A percentile compares a stretch with the other conserved stretches of the same genome.
Evolutionary conservation across 495 filamentous ascomycete genomes (phyloP).

Genomic region (Penicillium longicatenatum): DNA sequence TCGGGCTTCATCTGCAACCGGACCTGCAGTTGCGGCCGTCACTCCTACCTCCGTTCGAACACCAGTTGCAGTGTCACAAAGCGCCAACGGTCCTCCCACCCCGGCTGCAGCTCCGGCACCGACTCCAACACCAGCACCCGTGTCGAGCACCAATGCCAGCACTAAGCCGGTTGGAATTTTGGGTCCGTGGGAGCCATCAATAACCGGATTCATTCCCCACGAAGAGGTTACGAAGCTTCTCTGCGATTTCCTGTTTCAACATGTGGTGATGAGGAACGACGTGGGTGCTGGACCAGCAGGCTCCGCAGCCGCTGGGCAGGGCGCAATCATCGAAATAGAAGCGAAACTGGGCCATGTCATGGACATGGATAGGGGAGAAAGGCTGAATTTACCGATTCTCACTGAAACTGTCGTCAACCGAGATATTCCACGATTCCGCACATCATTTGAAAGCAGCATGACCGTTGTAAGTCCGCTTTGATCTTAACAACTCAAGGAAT

Average conservation of each 20-base stretch:
- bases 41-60: slow-evolving; percentile 24
- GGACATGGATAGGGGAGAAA: slow-evolving; percentile 66
- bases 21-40: slow-evolving; percentile 20
- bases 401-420: slow-evolving; percentile 67
- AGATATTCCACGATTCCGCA: slow-evolving; percentile 46
- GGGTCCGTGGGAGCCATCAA: slow-evolving; percentile 74
- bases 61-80: slow-evolving; percentile 16
- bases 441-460: slow-evolving; percentile 80
- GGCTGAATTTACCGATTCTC: slow-evolving; percentile 62
- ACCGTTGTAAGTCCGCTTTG: slow-evolving; percentile 62
- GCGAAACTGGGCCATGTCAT: slow-evolving; percentile 85
- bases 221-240: slow-evolving; percentile 68
- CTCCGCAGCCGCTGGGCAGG: slow-evolving; percentile 54
- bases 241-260: slow-evolving; percentile 71
- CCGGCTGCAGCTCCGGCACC: slow-evolving; percentile 6
- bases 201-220: slow-evolving; percentile 63
- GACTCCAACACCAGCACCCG: slow-evolving; percentile 8
- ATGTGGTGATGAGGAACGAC: slow-evolving; percentile 63
- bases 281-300: slow-evolving; percentile 47
- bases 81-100: slow-evolving; percentile 14
- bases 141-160: slow-evolving; percentile 2
- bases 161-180: slow-evolving; percentile 35
- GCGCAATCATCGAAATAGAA: slow-evolving; percentile 84
- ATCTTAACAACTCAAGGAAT: neutral
- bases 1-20: slow-evolving; percentile 27